Base-by-base conservation (phyloP, 139 green algal genomes). In the Zygnema cylindricum region DNA sequence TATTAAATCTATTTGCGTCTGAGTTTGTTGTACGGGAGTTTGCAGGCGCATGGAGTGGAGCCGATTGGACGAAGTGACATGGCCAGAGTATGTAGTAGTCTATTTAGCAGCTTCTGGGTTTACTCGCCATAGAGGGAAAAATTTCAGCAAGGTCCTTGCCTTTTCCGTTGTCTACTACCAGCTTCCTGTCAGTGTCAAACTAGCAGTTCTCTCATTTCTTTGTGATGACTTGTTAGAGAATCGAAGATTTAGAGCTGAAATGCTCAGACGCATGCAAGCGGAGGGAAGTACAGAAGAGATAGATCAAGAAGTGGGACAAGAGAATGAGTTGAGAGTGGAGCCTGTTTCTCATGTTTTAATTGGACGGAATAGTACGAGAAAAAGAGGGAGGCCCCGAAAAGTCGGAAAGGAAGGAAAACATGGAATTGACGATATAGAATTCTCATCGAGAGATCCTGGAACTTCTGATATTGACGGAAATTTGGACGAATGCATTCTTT, bases 401-500 rank as follows among this genome's bases (percentile, higher is more conserved):
- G 71, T 7, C 7, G 42, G 76, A 38, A 55, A 54, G 30, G 1
- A 36, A 32, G 81, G 77, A 69, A 7, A 36, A 25, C n/a, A 81
- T 39, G 49, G 77, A 69, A 54, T 54, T 43, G 81, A 49, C 25
- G 40, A 63, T 41, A 38, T 55, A 25, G 81, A 87, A 16, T 25
- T 16, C 0, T 32, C 32, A 33, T 49, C 2, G 69, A 35, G 41
- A 71, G 76, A 83, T 49, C 32, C 41, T 22, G 78, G 77, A 11
- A 71, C 69, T 22, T n/a, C n/a, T n/a, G 43, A 39, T 69, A 39
- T 38, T 32, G 86, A 90, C 36, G 82, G 23, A 39, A 86, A 94
- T 25, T 30, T 38, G n/a, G 71, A 98, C 77, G 79, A 69, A 11
- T 98, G 96, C 88, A 91, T 96, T 88, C 86, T 98, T 69, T 98